Base-by-base conservation (phyloP, 2,329 filamentous ascomycete species). In the Periconia macrospinosa region DNA sequence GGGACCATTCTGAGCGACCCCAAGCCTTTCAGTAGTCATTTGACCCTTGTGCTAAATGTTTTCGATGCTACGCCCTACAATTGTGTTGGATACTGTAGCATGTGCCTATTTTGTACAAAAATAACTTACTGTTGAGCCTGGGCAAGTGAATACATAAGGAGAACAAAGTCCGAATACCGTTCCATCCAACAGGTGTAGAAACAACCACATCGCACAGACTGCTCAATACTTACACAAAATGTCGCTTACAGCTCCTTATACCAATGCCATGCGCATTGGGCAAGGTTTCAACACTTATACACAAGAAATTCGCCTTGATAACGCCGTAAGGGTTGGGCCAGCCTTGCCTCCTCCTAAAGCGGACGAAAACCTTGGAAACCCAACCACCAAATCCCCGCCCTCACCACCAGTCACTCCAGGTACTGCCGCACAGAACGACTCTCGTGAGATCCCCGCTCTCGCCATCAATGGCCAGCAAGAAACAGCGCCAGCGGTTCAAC, bases 261-360 rank as follows among this genome's bases (percentile, higher is more conserved):
- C 67, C 44, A 70, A 70, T 65, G 61, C 66, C 42, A 75, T 75
- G 72, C 68, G 71, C 53, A 53, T 60, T 64, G 66, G 66, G 11
- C 66, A 69, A 55, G 70, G 72, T 47, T 75, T 75, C 60, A 76
- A 76, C 41, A 75, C 73, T 15, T 75, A 74, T 46, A 75, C 72
- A 3, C 73, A 75, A 50, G 71, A 75, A 54, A 72, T 73, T 42
- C 70, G 72, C 20, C 64, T 75, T 19, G 72, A 75, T 35, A 65
- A 70, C 49, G 73, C 73, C 6, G 71, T 76, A 8, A 52, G 63
- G 13, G 60, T 75, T 49, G 63, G 58, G 18, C 50, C 55, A 20
- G 49, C 42, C 8, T 44, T 50, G 7, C 50, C 42, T 1, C 9
- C 48, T 5, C 23, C 46, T 10, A 50, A 50, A 15, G 41, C 30